These are phyloP conservation scores for Alternaria conjuncta DNA, from an alignment of 2,329 filamentous ascomycete species.

Conservation along the genomic window DNA sequence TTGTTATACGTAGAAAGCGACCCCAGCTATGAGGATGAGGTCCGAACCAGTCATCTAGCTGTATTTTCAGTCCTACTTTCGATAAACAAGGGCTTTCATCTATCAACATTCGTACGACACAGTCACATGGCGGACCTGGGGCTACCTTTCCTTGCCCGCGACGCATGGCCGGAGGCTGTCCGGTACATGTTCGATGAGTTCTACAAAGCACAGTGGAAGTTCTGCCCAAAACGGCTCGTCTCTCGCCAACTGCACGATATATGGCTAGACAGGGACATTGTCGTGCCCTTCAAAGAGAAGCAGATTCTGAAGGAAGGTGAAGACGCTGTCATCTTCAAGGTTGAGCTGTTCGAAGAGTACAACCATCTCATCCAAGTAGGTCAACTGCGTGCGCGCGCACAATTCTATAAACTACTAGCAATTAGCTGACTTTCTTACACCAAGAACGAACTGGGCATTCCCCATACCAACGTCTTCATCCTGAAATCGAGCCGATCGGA, in stretches of 20 bases:
- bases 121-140: conserved; percentile 7
- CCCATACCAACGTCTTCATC: conserved; percentile 12
- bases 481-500: conserved; percentile 20
- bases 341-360: conserved; percentile 17
- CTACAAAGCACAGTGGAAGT: conserved; percentile 20
- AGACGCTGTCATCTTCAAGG: conserved; percentile 6
- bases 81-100: conserved; percentile 11
- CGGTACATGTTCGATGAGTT: conserved; percentile 14
- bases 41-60: conserved; percentile 8
- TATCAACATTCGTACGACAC: conserved; percentile 11
- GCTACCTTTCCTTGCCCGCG: conserved; percentile 15
- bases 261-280: not conserved
- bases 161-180: conserved; percentile 1
- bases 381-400: not conserved
- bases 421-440: not conserved
- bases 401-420: fast-evolving
- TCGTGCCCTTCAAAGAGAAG: conserved; percentile 14
- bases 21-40: not conserved
- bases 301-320: not conserved
- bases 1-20: not conserved
- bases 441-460: not conserved
- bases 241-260: not conserved
- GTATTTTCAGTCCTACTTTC: conserved; percentile 24
- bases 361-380: conserved; percentile 1
- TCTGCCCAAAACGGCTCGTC: conserved; percentile 8